Percentiles rank a stretch among this genome's conserved stretches.
Conservation (phyloP, 2,329 filamentous ascomycete genomes). For the Cladosporium oxysporum region DNA sequence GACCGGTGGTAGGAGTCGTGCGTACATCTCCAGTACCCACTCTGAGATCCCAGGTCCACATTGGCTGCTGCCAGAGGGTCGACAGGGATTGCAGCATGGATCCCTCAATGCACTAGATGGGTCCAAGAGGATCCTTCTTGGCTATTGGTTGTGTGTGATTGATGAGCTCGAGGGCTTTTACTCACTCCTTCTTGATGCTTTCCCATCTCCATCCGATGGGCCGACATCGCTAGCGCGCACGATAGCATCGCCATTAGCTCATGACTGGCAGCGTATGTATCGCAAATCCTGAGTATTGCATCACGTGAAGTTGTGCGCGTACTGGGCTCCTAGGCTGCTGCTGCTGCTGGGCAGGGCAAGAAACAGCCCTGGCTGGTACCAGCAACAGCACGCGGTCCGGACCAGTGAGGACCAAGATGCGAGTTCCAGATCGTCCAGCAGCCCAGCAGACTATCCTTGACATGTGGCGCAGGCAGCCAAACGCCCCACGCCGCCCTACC, state of each 20-base stretch:
- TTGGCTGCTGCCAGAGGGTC: slow-evolving; percentile 4
- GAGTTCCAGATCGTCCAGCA: slow-evolving; percentile 15
- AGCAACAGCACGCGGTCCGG: slow-evolving; percentile 7
- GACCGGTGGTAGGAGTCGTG: slow-evolving; percentile 14
- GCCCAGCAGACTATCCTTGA: slow-evolving; percentile 11
- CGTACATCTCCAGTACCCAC: slow-evolving; percentile 16
- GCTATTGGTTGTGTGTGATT: slow-evolving; percentile 11
- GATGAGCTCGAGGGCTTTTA: slow-evolving; percentile 16
- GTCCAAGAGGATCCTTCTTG: slow-evolving; percentile 17
- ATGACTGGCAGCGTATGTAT: background rate
- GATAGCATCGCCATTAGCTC: slow-evolving; percentile 1
- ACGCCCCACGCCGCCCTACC: slow-evolving; percentile 19
- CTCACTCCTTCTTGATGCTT: background rate
- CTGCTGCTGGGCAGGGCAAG: background rate
- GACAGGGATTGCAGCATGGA: slow-evolving; percentile 16
- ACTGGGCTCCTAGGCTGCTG: background rate
- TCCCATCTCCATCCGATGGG: background rate
- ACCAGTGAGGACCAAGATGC: slow-evolving; percentile 17
- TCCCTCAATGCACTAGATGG: slow-evolving; percentile 15
- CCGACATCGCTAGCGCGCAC: background rate
- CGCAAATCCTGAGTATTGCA: background rate
- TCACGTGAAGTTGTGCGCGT: background rate
- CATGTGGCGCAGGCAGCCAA: slow-evolving; percentile 13
- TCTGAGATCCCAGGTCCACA: slow-evolving; percentile 1
- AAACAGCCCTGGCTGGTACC: background rate